Percentiles rank a stretch among this genome's conserved stretches.
These are phyloP conservation scores for Hypericum perforatum DNA, from an alignment of 345 rosid species.

Conservation along the genomic window DNA sequence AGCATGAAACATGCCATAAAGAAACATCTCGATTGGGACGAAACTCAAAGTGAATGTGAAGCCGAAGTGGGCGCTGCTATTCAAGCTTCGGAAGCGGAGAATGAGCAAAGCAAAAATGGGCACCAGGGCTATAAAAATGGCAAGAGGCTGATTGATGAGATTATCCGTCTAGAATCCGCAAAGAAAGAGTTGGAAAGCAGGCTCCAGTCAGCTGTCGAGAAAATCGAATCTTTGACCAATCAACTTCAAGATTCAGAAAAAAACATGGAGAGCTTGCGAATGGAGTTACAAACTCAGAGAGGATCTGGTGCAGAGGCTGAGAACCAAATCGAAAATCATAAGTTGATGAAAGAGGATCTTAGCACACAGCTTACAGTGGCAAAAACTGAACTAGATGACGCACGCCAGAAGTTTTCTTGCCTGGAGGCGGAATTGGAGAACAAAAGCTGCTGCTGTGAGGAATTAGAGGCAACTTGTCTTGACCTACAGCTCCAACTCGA, in stretches of 20 bases:
- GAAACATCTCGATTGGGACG: conserved; percentile 67
- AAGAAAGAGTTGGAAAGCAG: conserved; percentile 23
- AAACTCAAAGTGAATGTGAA: conserved; percentile 52
- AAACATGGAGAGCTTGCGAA: conserved; percentile 23
- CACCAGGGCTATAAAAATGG: background rate
- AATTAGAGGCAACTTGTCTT: conserved; percentile 35
- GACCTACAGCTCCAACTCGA: conserved; percentile 39
- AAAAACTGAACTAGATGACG: conserved; percentile 28
- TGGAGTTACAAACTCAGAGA: conserved; percentile 29
- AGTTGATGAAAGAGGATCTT: conserved; percentile 24
- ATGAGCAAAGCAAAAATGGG: background rate
- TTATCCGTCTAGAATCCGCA: conserved; percentile 16
- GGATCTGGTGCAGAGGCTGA: conserved; percentile 24
- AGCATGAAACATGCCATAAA: conserved; percentile 67
- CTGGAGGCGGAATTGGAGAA: conserved; percentile 39
- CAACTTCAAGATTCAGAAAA: conserved; percentile 35
- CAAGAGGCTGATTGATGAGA: conserved; percentile 19
- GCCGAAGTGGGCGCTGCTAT: conserved; percentile 33
- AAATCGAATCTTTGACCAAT: conserved; percentile 19
- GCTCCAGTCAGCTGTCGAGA: conserved; percentile 20
- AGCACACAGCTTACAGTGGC: conserved; percentile 25
- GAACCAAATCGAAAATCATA: conserved; percentile 32
- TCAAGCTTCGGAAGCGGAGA: conserved; percentile 34
- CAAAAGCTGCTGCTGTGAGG: conserved; percentile 33
- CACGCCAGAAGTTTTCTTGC: conserved; percentile 23